phyloP scores from a whole-genome alignment of 805 yeast species.

The Candida berthetii region DNA sequence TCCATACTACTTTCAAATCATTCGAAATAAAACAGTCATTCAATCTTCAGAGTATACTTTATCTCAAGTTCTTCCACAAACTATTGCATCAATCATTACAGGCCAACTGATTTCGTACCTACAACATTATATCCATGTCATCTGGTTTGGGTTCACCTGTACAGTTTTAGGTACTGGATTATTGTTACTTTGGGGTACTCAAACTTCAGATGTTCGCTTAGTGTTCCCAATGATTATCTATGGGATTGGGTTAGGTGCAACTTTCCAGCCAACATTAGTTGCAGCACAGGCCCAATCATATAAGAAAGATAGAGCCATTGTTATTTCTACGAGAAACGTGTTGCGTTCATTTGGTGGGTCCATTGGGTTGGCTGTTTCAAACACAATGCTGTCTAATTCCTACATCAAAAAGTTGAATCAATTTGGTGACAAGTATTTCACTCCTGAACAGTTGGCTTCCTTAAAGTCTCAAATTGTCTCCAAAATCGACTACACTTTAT shows the following conservation, averaged over 20 bases:
- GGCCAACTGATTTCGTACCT: constrained; percentile 4
- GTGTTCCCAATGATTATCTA: constrained; percentile 24
- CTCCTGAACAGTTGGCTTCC: neutral
- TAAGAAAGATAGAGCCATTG: constrained; percentile 47
- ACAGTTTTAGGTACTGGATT: constrained; percentile 4
- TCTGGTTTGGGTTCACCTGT: constrained; percentile 26
- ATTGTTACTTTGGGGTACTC: neutral
- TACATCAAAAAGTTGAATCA: neutral
- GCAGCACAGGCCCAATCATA: constrained; percentile 47
- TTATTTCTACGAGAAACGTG: constrained; percentile 48
- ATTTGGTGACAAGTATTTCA: neutral
- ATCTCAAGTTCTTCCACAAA: constrained; percentile 5
- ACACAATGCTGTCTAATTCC: neutral
- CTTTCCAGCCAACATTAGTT: constrained; percentile 24
- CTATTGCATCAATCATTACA: constrained; percentile 1
- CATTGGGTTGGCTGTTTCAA: constrained; percentile 40
- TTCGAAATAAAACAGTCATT: constrained; percentile 18
- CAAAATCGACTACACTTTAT: neutral
- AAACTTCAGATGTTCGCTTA: constrained; percentile 20
- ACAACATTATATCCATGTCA: constrained; percentile 3
- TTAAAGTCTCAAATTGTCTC: neutral
- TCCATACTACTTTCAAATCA: constrained; percentile 32
- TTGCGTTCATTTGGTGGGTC: constrained; percentile 53
- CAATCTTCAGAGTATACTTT: constrained; percentile 3
- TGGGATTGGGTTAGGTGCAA: constrained; percentile 27